phyloP scores from a whole-genome alignment of 352 stramenopile species.

The Phytopythium aichiense region DNA sequence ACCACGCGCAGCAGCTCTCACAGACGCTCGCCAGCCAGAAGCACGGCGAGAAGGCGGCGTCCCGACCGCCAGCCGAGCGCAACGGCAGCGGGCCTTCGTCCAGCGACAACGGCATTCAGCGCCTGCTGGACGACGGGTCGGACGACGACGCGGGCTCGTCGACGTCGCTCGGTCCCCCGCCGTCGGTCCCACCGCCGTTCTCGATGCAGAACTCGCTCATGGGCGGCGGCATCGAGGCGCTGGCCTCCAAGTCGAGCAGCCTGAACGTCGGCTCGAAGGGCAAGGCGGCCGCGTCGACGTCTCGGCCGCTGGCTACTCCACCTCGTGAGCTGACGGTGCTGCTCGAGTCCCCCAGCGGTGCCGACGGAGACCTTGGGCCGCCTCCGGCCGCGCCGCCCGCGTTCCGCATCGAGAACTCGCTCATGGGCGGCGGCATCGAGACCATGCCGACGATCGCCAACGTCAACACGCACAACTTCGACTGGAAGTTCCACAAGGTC shows the following conservation, averaged over 20 bases:
- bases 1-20: conserved; percentile 29
- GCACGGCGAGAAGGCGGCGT: background rate
- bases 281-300: conserved; percentile 6
- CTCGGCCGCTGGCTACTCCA: conserved; percentile 14
- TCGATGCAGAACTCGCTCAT: conserved; percentile 65
- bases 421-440: conserved; percentile 82
- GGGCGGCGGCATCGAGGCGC: conserved; percentile 58
- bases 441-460: conserved; percentile 58
- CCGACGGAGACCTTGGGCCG: conserved; percentile 45
- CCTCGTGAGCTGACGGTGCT: conserved; percentile 10
- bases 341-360: conserved; percentile 16
- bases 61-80: background rate
- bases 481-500: conserved; percentile 57
- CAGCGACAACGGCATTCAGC: background rate
- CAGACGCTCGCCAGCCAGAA: conserved; percentile 6
- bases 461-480: conserved; percentile 81
- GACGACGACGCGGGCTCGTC: background rate
- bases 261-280: background rate
- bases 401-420: conserved; percentile 71
- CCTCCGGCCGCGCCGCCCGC: conserved; percentile 52
- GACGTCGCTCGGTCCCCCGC: conserved; percentile 26
- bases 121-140: conserved; percentile 1
- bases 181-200: conserved; percentile 39
- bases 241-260: conserved; percentile 19
- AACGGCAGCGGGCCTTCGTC: background rate